Evolutionary conservation across 768 basidiomycete species (phyloP), one percentile per base, ranked within the genome.

Genomic region (Rhodotorula babjevae): DNA sequence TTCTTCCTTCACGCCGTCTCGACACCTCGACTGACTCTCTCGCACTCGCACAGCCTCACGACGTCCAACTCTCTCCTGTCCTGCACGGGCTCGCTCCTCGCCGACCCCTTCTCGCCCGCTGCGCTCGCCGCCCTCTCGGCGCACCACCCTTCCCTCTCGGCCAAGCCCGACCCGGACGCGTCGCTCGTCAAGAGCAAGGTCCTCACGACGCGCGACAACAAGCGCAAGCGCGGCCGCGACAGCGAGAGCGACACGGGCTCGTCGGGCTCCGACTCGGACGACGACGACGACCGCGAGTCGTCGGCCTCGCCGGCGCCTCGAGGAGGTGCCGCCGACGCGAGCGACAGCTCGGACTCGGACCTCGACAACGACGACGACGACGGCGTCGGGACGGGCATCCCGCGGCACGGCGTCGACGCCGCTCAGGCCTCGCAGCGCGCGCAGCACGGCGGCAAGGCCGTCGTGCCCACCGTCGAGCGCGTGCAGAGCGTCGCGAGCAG

Each of bases 31-130:
- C 65, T 72, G 50, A 63, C 49, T 6, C 11, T 23, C 61, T 23
- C 25, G 1, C 49, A 6, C 49, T 11, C 47, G 15, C 62, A 18
- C 65, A 78, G 77, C 36, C 61, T 79, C n/a, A 75, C 78, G 25
- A 78, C 77, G 44, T 65, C 73, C 55, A 78, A 79, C 58, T 76
- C 77, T 3, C 74, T 78, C 61, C 75, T 79, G 42, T 74, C 78
- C 21, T 67, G 75, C 42, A 77, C 77, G n/a, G 78, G 78, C 46
- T 79, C 78, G 25, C 76, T 79, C 65, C 65, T 78, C 18, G n/a
- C 61, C 16, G 69, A 76, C 56, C 78, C 78, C 12, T 73, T 76
- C 68, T 29, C 66, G 23, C 57, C 64, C 47, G 5, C 59, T 18
- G 70, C 74, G 2, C 49, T 68, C 58, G 66, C 63, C 23, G 21